Percentiles rank a stretch among this genome's conserved stretches.
phyloP scores from a whole-genome alignment of 495 filamentous ascomycete species.

The Penicillium malachiteum region DNA sequence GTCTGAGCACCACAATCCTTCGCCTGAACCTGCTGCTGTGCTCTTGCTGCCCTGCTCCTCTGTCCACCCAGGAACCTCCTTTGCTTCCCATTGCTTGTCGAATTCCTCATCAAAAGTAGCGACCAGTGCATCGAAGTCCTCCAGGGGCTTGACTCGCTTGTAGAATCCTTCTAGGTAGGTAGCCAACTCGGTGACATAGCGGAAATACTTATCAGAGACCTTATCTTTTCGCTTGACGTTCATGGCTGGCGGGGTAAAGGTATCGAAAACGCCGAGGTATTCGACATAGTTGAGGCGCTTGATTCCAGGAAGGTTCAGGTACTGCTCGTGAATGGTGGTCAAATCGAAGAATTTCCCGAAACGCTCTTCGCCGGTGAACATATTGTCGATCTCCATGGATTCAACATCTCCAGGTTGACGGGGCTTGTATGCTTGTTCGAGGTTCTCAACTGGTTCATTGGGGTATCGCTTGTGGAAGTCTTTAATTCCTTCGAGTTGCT shows the following conservation, averaged over 20 bases:
- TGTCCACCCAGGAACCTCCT: conserved; percentile 79
- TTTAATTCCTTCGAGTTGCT: conserved; percentile 75
- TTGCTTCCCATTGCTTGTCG: conserved; percentile 74
- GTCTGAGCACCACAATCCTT: conserved; percentile 80
- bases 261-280: conserved; percentile 86
- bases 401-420: conserved; percentile 67
- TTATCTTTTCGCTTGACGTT: conserved; percentile 76
- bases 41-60: conserved; percentile 50
- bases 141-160: conserved; percentile 72
- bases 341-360: conserved; percentile 90
- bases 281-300: conserved; percentile 86
- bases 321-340: conserved; percentile 77
- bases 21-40: conserved; percentile 52
- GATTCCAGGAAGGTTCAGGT: conserved; percentile 80
- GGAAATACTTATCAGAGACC: conserved; percentile 86
- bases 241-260: conserved; percentile 69
- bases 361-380: conserved; percentile 95
- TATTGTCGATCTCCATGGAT: conserved; percentile 69
- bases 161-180: conserved; percentile 85
- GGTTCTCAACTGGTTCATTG: conserved; percentile 91
- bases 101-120: conserved; percentile 76
- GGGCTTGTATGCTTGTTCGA: conserved; percentile 87
- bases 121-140: conserved; percentile 79
- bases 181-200: conserved; percentile 76
- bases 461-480: conserved; percentile 88